Conservation (phyloP, 441 rosid species). For the Theobroma grandiflorum region DNA sequence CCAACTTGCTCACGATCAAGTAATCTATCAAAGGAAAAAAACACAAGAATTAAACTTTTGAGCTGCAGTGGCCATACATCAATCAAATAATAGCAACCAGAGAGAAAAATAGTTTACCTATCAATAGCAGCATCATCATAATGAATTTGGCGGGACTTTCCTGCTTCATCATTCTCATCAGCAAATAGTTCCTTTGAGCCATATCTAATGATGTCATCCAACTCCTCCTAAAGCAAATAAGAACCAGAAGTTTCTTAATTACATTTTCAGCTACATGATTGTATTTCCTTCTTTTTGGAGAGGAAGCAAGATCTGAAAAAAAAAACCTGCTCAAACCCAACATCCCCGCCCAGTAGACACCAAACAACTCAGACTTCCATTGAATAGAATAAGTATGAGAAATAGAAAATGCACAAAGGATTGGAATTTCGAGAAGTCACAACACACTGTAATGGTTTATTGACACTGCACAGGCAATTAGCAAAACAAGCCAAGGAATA, state of each 20-base stretch:
- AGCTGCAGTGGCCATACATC: constrained; percentile 12
- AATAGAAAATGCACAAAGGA: neutral
- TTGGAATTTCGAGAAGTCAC: constrained; percentile 1
- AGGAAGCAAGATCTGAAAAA: constrained; percentile 16
- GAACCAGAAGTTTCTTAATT: constrained; percentile 22
- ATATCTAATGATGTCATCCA: constrained; percentile 97
- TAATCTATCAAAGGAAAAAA: constrained; percentile 53
- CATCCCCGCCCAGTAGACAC: constrained; percentile 11
- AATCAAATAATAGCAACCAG: constrained; percentile 7
- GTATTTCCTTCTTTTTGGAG: neutral
- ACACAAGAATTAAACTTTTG: constrained; percentile 13
- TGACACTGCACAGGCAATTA: neutral
- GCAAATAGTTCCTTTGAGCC: constrained; percentile 99
- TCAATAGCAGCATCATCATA: constrained; percentile 97
- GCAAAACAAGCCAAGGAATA: neutral
- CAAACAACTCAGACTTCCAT: constrained; percentile 8
- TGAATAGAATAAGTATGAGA: neutral
- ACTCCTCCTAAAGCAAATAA: constrained; percentile 77
- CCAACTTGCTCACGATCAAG: constrained; percentile 89
- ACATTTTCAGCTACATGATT: neutral
- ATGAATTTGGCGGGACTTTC: constrained; percentile 97
- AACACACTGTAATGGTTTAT: neutral
- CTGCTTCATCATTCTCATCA: constrained; percentile 93
- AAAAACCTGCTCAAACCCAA: constrained; percentile 3
- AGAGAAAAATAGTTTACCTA: constrained; percentile 53